Conservation (phyloP, 2,329 filamentous ascomycete species). For the Hypoxylon sp. region DNA sequence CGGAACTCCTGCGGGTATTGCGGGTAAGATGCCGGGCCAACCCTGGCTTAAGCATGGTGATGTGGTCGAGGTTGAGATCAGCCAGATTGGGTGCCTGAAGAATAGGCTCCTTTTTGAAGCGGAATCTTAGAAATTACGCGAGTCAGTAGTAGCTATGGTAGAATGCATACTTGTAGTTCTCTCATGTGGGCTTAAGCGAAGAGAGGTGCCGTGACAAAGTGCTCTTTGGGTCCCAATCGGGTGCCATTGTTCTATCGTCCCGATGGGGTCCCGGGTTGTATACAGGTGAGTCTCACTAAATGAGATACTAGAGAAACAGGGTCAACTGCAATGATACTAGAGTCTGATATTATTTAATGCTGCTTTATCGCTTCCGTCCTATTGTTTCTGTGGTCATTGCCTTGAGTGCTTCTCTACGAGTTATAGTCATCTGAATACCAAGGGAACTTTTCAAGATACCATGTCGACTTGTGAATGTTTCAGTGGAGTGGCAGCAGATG, state of each 20-base stretch:
- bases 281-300: neutral
- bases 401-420: neutral
- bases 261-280: constrained; percentile 17
- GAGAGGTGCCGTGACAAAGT: neutral
- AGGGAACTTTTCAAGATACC: neutral
- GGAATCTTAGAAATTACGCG: neutral
- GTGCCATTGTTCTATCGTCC: neutral
- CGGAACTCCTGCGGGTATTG: constrained; percentile 27
- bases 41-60: constrained; percentile 27
- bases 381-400: neutral
- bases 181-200: neutral
- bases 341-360: neutral
- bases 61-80: constrained; percentile 27
- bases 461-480: constrained; percentile 34
- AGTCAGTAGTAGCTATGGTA: neutral
- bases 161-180: neutral
- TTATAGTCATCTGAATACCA: neutral
- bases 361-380: neutral
- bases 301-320: neutral
- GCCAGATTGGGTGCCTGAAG: constrained; percentile 21
- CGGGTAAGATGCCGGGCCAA: constrained; percentile 24
- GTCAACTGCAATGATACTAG: neutral
- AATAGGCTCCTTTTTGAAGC: constrained; percentile 25
- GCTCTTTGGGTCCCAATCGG: neutral
- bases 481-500: constrained; percentile 20